Evolutionary conservation across 1,139 yeast genomes (phyloP).

Genomic region (Candida mesenterica): DNA sequence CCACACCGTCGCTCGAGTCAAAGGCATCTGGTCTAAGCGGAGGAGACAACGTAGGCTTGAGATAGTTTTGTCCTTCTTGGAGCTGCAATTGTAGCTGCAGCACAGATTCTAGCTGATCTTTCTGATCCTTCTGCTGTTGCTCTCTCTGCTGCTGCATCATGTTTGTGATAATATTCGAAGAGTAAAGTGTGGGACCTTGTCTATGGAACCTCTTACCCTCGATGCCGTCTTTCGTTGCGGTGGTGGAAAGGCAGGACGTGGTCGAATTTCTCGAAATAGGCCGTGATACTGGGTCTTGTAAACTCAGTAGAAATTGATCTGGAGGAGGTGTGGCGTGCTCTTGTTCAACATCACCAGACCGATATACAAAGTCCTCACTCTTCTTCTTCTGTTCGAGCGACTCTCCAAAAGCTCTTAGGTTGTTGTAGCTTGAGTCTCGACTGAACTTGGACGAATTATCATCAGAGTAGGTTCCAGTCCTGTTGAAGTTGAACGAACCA

Average conservation of each 20-base stretch:
- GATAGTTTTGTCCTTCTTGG: not conserved
- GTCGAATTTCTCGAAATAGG: constrained; percentile 62
- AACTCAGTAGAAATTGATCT: constrained; percentile 7
- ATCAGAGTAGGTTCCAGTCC: constrained; percentile 6
- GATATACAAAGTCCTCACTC: not conserved
- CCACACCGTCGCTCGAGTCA: constrained; percentile 3
- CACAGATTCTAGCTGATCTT: not conserved
- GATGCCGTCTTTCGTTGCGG: constrained; percentile 71
- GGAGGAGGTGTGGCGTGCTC: constrained; percentile 5
- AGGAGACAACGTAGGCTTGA: not conserved
- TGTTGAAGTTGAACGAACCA: constrained; percentile 4
- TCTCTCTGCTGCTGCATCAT: constrained; percentile 29
- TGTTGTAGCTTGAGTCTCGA: not conserved
- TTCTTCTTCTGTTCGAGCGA: constrained; percentile 2
- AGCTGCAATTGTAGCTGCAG: not conserved
- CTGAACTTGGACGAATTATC: constrained; percentile 4
- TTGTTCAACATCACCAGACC: not conserved
- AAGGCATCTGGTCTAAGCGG: not conserved
- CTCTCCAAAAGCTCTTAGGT: constrained; percentile 1
- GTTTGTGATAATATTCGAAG: constrained; percentile 31
- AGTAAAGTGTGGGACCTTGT: constrained; percentile 37
- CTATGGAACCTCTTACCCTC: constrained; percentile 59
- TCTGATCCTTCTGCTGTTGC: constrained; percentile 4
- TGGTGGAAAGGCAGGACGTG: constrained; percentile 64
- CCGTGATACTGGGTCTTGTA: constrained; percentile 35